Evolutionary conservation across 2,329 filamentous ascomycete species (phyloP).

Genomic region (Talaromyces sp.): DNA sequence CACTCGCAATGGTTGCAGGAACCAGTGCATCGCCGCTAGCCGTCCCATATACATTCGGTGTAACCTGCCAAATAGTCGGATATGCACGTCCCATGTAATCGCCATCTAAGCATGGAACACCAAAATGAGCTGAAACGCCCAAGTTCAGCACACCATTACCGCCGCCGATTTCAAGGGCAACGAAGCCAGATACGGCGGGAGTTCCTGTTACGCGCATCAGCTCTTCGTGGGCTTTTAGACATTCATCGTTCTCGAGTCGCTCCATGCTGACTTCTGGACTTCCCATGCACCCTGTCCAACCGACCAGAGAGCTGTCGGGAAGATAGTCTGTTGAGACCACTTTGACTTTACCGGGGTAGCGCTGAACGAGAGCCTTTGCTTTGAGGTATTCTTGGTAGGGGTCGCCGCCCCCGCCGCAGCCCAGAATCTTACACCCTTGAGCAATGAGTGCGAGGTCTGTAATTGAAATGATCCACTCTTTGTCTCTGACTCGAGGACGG

Average conservation of each 20-base stretch:
- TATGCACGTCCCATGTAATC: conserved; percentile 53
- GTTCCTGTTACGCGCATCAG: conserved; percentile 56
- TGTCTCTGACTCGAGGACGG: conserved; percentile 19
- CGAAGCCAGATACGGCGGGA: conserved; percentile 57
- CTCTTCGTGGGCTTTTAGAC: conserved; percentile 46
- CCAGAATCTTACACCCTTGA: conserved; percentile 17
- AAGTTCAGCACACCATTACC: conserved; percentile 64
- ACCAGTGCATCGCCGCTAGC: conserved; percentile 38
- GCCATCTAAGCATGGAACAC: conserved; percentile 50
- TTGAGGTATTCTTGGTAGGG: conserved; percentile 22
- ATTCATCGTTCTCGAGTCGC: conserved; percentile 61
- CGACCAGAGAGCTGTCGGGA: conserved; percentile 53
- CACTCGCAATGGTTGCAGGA: conserved; percentile 54
- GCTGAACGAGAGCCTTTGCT: conserved; percentile 12
- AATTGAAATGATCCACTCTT: conserved; percentile 15
- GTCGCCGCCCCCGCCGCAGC: conserved; percentile 15
- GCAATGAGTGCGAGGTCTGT: conserved; percentile 17
- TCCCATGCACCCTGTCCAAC: conserved; percentile 60
- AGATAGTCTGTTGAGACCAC: conserved; percentile 58
- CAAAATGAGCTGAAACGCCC: conserved; percentile 57
- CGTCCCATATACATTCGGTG: conserved; percentile 44
- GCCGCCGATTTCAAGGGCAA: conserved; percentile 68
- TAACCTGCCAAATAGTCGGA: conserved; percentile 51
- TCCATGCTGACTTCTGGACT: conserved; percentile 65
- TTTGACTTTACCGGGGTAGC: conserved; percentile 46